Base-by-base conservation (phyloP, 2,329 filamentous ascomycete genomes). In the Pseudocercospora crystallina region DNA sequence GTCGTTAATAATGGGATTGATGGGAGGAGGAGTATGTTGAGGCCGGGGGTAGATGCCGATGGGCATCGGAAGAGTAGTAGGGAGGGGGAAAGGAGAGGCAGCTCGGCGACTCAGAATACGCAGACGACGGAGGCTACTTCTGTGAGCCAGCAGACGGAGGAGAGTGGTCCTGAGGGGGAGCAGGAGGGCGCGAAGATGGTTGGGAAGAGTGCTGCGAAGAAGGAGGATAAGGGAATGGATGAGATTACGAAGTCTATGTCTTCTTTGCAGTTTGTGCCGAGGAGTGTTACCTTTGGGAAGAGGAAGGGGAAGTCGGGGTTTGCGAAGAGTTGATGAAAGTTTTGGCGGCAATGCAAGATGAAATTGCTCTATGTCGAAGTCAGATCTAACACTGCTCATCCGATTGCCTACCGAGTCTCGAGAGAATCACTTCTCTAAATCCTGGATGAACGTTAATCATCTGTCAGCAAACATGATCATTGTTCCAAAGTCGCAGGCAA, bases 1-100 rank as follows among this genome's bases (percentile, higher is more conserved):
- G 82, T 97, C 45, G 86, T 95, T 2, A 89, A 90, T 59, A 84
- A 89, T 55, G 94, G 94, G n/a, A 88, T 96, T 54, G 92, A 96
- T 64, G 86, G 86, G 41, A 82, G 89, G 44, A 84, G 78, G 37
- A 95, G 90, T 13, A 83, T 99, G 71, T 76, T 97, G 10, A 76
- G 82, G 42, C 80, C 85, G n/a, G 73, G 71, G 43, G 47, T 68
- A 8, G 65, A 68, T 56, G 51, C 52, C 5, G 51, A 65, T 13
- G 65, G 65, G 10, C 65, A 68, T 54, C 51, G 65, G 14, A 64
- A 51, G 42, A 67, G 65, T 49, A 66, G 64, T 49, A 54, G 65
- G 8, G 65, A 65, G 38, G 4, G n/a, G n/a, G 44, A 63, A 26
- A 39, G 58, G 12, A 49, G 54, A 32, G 56, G 50, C 15, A 51